Conservation (phyloP, 257 asterid genomes). For the Orobanche coerulescens region DNA sequence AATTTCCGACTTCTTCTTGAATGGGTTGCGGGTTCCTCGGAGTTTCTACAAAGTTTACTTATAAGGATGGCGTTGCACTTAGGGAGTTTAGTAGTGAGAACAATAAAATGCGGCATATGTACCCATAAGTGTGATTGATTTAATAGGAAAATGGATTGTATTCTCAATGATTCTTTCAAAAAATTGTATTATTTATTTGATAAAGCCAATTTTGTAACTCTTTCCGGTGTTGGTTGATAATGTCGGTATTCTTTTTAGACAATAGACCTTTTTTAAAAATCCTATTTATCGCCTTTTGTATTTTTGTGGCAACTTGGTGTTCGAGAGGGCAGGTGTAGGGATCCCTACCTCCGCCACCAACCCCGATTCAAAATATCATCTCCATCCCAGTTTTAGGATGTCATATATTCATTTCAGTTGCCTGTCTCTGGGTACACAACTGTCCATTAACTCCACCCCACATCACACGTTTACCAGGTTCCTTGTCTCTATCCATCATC, state of each 20-base stretch:
- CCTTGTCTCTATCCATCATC: too few species aligned
- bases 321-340: too few species aligned
- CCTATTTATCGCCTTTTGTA: too few species aligned
- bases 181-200: background rate
- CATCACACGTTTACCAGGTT: too few species aligned
- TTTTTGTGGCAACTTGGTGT: too few species aligned
- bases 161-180: background rate
- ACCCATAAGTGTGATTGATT: conserved; percentile 18
- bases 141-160: background rate
- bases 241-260: background rate
- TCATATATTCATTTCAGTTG: too few species aligned
- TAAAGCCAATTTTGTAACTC: conserved; percentile 9
- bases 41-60: conserved; percentile 23
- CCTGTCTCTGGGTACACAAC: too few species aligned
- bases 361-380: too few species aligned
- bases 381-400: too few species aligned
- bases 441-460: too few species aligned
- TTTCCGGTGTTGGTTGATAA: background rate
- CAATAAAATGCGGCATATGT: conserved; percentile 14
- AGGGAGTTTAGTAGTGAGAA: conserved; percentile 19
- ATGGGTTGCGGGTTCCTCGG: conserved; percentile 19
- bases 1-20: conserved; percentile 19
- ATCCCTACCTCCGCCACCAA: too few species aligned
- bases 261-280: background rate
- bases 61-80: too few species aligned